These are phyloP conservation scores for Penicillium arizonense DNA, from an alignment of 495 filamentous ascomycete genomes.

Conservation along the genomic window DNA sequence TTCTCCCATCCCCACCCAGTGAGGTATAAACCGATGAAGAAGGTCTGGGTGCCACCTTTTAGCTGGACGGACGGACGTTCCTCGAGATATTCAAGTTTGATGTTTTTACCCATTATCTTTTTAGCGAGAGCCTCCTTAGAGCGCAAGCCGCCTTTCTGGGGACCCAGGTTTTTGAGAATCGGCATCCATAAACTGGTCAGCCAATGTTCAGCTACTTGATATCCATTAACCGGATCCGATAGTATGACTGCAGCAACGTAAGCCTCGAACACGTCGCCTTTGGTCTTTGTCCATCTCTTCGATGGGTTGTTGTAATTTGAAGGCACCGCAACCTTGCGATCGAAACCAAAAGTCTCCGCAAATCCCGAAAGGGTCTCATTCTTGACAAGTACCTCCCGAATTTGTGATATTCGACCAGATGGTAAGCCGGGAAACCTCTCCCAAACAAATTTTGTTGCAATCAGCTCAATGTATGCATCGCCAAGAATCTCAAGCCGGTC, in stretches of 20 bases:
- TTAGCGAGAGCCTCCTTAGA: constrained; percentile 57
- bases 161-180: constrained; percentile 30
- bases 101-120: constrained; percentile 54
- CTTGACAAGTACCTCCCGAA: constrained; percentile 69
- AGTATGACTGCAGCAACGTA: constrained; percentile 78
- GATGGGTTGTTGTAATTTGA: constrained; percentile 32
- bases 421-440: constrained; percentile 57
- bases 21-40: constrained; percentile 70
- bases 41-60: constrained; percentile 55
- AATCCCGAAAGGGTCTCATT: constrained; percentile 73
- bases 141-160: constrained; percentile 36
- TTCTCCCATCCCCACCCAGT: constrained; percentile 70
- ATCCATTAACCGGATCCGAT: constrained; percentile 58
- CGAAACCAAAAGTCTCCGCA: constrained; percentile 64
- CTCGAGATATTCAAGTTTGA: constrained; percentile 66
- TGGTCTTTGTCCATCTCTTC: constrained; percentile 62
- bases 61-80: constrained; percentile 50
- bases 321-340: constrained; percentile 56
- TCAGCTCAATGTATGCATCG: constrained; percentile 70
- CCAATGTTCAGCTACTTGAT: constrained; percentile 61
- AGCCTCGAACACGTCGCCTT: constrained; percentile 85
- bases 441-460: constrained; percentile 63
- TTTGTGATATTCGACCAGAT: constrained; percentile 60
- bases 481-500: constrained; percentile 75
- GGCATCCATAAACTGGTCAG: constrained; percentile 66